Base-by-base conservation (phyloP, 176 grass and related monocot genomes). In the Tillandsia fasciculata region DNA sequence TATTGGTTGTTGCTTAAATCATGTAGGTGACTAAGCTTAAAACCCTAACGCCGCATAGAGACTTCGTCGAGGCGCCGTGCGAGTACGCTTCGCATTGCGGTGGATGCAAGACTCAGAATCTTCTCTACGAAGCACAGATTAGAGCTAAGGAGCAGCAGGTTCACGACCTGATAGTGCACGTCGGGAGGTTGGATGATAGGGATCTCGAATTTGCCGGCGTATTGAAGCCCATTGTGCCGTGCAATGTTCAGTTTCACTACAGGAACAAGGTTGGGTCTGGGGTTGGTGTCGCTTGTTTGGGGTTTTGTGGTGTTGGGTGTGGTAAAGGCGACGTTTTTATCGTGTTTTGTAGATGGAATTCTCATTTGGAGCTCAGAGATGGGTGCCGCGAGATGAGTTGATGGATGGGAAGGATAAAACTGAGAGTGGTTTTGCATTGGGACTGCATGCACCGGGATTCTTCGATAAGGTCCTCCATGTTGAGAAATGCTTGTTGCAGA, bases 61-160 rank as follows among this genome's bases (percentile, higher is more conserved):
- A 99, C 67, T 78, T 78, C 12, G 84, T 93, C 61, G 84, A 90
- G 20, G 75, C 90, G 1, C 94, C 84, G 4, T 93, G 94, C 72
- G 83, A 88, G 14, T 86, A 93, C 12, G 84, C 90, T 12, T 78
- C 89, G 0, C 66, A 86, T 50, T 93, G 94, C 71, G 94, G 94
- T 2, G 94, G 90, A 22, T 99, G 94, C 80, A 99, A 99, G 82
- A 86, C 77, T 10, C 94, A 90, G 84, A 80, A 88, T 70, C 90
- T 99, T 24, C 77, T 76, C 11, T 99, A 99, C 79, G 69, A 84
- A 10, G 82, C 90, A 12, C 87, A 99, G 52, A 67, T 93, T 77
- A 79, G 74, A 17, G 84, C 88, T 74, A 93, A 99, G 74, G 76
- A 90, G 53, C 71, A 79, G 29, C 87, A 99, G 75, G 90, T 93